A percentile compares a stretch with the other conserved stretches of the same genome.
These are phyloP conservation scores for Kluyveromyces marxianus DNA, from an alignment of 1,139 yeast species.

Conservation along the genomic window DNA sequence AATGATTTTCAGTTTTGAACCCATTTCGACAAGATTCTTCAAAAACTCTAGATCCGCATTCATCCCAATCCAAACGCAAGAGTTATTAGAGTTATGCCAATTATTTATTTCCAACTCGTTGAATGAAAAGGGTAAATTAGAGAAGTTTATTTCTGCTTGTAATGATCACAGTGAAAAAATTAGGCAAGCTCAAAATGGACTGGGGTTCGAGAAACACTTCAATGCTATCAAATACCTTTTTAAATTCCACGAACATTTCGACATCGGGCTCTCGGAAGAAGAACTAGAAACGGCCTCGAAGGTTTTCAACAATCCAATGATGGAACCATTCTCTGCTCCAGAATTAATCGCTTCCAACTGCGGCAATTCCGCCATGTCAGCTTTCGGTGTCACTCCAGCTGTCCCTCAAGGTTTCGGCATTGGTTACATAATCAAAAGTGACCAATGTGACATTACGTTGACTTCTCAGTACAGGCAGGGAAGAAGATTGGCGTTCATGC, in stretches of 20 bases:
- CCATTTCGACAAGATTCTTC: conserved; percentile 64
- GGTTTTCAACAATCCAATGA: conserved; percentile 36
- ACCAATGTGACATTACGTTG: conserved; percentile 52
- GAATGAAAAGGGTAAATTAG: conserved; percentile 20
- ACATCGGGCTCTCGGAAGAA: conserved; percentile 37
- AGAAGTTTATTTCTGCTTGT: conserved; percentile 45
- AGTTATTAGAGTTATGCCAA: conserved; percentile 49
- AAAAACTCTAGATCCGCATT: conserved; percentile 63
- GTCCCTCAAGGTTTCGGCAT: conserved; percentile 69
- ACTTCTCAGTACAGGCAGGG: conserved; percentile 73
- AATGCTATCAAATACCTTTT: conserved; percentile 52
- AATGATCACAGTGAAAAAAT: conserved; percentile 43
- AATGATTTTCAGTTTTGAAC: conserved; percentile 60
- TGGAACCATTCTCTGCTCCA: conserved; percentile 40
- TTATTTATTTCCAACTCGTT: conserved; percentile 48
- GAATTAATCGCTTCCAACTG: conserved; percentile 51
- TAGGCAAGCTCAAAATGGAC: conserved; percentile 48
- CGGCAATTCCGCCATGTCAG: conserved; percentile 67
- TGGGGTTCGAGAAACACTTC: conserved; percentile 66
- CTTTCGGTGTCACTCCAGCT: conserved; percentile 74
- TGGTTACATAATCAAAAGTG: conserved; percentile 66
- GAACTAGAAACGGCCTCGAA: conserved; percentile 23
- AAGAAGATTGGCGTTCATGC: conserved; percentile 54
- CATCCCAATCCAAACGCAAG: conserved; percentile 54
- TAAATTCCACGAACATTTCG: conserved; percentile 24